Evolutionary conservation across 163 green algal genomes (phyloP).

Genomic region (Coccomyxa subellipsoidea): DNA sequence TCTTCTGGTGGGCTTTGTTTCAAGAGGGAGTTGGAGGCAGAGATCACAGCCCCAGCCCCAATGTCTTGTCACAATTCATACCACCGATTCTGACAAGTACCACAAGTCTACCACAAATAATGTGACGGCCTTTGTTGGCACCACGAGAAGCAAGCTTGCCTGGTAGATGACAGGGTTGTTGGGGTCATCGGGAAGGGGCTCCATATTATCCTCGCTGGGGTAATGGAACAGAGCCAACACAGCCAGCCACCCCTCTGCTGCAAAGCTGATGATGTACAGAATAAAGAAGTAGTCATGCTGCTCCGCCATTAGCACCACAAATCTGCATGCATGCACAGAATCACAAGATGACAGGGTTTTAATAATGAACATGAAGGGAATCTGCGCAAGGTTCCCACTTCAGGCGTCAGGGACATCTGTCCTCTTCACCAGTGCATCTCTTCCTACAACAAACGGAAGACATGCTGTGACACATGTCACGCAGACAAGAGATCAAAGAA

Average conservation of each 20-base stretch:
- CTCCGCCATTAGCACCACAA: constrained; percentile 47
- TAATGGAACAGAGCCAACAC: constrained; percentile 25
- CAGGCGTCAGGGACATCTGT: not conserved
- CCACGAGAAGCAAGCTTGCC: not conserved
- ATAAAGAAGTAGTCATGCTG: constrained; percentile 53
- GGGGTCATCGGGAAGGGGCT: constrained; percentile 5
- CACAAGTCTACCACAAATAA: not conserved
- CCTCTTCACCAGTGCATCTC: too few relatives aligned
- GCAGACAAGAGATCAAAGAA: too few relatives aligned
- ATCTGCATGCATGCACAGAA: constrained; percentile 26
- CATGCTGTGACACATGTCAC: too few relatives aligned
- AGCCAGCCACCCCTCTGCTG: constrained; percentile 30
- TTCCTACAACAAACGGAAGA: too few relatives aligned
- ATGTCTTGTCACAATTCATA: too few relatives aligned
- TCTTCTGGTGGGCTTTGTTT: too few relatives aligned
- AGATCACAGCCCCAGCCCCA: too few relatives aligned
- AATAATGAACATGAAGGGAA: too few relatives aligned
- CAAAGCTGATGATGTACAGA: constrained; percentile 44
- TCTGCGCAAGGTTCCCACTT: not conserved
- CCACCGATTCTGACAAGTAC: too few relatives aligned
- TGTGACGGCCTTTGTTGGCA: too few relatives aligned
- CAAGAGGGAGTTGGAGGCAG: too few relatives aligned
- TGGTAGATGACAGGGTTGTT: not conserved
- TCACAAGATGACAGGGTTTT: too few relatives aligned
- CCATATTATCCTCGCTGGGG: constrained; percentile 8